Conservation (phyloP, 2,329 filamentous ascomycete species). For the Ceratocystis huliohia region DNA sequence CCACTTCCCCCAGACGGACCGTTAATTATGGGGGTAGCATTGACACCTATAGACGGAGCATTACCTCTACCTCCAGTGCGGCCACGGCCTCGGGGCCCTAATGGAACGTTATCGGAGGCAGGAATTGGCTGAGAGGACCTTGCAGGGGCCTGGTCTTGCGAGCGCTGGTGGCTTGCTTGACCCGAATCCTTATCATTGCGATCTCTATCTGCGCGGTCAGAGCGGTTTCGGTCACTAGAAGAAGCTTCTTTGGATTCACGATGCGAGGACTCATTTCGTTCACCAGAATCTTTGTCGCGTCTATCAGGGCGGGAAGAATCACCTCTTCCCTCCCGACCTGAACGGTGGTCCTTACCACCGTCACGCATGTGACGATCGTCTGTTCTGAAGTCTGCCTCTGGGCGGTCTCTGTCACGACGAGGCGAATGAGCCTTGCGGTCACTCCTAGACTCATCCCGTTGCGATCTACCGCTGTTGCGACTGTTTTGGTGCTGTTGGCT, state of each 20-base stretch:
- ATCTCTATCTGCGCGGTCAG: not conserved
- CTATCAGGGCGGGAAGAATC: constrained; percentile 41
- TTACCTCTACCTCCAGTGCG: constrained; percentile 6
- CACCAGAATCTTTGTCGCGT: constrained; percentile 26
- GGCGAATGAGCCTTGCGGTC: constrained; percentile 16
- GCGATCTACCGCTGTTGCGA: not conserved
- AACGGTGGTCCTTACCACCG: constrained; percentile 26
- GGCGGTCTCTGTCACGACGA: constrained; percentile 13
- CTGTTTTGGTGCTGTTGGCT: not conserved
- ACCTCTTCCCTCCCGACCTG: constrained; percentile 26
- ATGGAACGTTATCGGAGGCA: constrained; percentile 21
- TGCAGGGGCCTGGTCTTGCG: constrained; percentile 31
- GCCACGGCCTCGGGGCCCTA: constrained; percentile 25
- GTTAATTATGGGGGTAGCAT: not conserved
- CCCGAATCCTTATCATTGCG: constrained; percentile 23
- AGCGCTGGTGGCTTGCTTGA: constrained; percentile 41
- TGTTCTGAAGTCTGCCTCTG: constrained; percentile 3
- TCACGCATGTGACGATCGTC: constrained; percentile 18
- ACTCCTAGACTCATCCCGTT: constrained; percentile 14
- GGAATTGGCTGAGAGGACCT: constrained; percentile 13
- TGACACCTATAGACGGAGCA: constrained; percentile 4
- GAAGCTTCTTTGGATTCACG: constrained; percentile 20
- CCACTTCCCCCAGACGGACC: not conserved
- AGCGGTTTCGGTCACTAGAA: constrained; percentile 5
- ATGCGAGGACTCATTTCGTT: constrained; percentile 27